Base-by-base conservation (phyloP, 2,329 filamentous ascomycete genomes). In the Botryotinia globosa region DNA sequence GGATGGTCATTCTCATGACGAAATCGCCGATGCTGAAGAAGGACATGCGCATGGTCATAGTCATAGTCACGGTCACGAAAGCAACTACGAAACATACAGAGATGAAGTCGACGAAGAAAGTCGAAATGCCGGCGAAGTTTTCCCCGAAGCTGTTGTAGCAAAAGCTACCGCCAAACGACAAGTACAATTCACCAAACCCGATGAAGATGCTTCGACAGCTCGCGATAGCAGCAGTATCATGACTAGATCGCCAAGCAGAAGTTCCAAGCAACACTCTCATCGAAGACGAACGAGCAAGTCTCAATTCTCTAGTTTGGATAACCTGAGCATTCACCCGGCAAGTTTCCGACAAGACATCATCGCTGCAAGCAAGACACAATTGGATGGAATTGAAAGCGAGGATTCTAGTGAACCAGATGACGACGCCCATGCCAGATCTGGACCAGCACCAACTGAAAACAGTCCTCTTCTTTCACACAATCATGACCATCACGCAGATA, bases 311-410 rank as follows among this genome's bases (percentile, higher is more conserved):
- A 90, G 87, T 84, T 83, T 94, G 84, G 83, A 90, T 48, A 88
- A 94, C 72, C 91, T 90, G 39, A 93, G 91, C 80, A 92, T 97
- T 69, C 92, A 98, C 80, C 96, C 96, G 4, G 92, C 94, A 37
- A 95, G 91, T 75, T 94, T 98, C 85, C 87, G 96, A 76, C 92
- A 97, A 81, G 94, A 95, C 72, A 97, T 99, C 77, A 97, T 98
- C 76, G 91, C 91, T 54, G 93, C 93, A n/a, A 91, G 90, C 74
- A 88, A 89, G 68, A 84, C 90, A 63, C 89, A 88, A 56, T 84
- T 85, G 6, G 87, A 89, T 5, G 87, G 87, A 39, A 84, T 86
- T 68, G 89, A 89, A 44, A 87, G 85, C 73, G 87, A 87, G 25
- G 85, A 86, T 10, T 83, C 83, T 25, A 82, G 83, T 14, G 83